Evolutionary conservation across 106 monocot genomes (phyloP), one percentile per base, ranked within the genome.

Genomic region (Apostasia ramifera): DNA sequence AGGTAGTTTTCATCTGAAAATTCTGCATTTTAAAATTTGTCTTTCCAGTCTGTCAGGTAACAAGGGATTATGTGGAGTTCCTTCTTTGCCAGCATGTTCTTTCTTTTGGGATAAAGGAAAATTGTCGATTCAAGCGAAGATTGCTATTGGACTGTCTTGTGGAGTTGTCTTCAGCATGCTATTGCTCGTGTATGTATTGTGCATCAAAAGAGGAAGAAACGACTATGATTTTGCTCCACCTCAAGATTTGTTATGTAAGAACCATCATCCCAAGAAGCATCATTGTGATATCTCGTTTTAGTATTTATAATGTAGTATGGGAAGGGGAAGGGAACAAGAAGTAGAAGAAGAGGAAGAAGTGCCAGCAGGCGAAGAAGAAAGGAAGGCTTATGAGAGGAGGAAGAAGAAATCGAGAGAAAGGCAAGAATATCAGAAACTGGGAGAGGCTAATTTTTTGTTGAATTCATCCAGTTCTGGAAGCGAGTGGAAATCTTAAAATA

Each of bases 211-310:
- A 70, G 73, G 83, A 81, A 78, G 79, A 26, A 70, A 98, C 77
- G 90, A 98, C 51, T 98, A 98, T 82, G 98, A 93, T 63, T 98
- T 98, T 78, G 98, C 75, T 44, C 90, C 85, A 67, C 84, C 98
- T 44, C 92, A 98, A 67, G 93, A 98, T 75, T 73, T 97, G 7
- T 81, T 79, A 6, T 93, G 98, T 98, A 65, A 97, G 97, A 77
- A 65, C 39, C 2, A 38, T 43, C 2, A 54, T 8, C 42, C 68
- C n/a, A 2, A 61, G 43, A 13, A 46, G 1, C 10, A 41, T 26
- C 26, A 26, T 26, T 26, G 26, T 26, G 1, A 59, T 2, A 4
- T 68, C 38, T 8, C 8, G 14, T 40, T 38, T 74, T 48, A 65
- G 6, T 67, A 13, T 42, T 59, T 47, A 41, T 47, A 5, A 14